phyloP scores from a whole-genome alignment of 257 asterid genomes.

The Solanum neorickii region DNA sequence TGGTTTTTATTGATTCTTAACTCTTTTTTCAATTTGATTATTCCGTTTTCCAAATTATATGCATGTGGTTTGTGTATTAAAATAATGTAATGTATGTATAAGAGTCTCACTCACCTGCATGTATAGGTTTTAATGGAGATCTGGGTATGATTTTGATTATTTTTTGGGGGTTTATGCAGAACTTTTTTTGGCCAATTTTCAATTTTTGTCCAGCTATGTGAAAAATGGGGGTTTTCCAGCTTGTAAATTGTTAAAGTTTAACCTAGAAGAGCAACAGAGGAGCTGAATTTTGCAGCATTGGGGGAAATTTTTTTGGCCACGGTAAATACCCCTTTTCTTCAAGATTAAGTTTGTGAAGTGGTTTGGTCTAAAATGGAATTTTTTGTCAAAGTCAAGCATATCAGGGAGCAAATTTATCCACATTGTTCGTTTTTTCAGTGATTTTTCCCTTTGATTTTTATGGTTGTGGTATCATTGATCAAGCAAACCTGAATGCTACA shows the following conservation, averaged over 20 bases:
- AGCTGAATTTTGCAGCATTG: background rate
- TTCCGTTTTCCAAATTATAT: background rate
- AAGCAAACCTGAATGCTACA: background rate
- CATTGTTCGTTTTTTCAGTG: background rate
- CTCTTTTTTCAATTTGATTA: background rate
- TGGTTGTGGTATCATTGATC: background rate
- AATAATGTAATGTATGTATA: background rate
- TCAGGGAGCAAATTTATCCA: background rate
- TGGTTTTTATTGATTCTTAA: background rate
- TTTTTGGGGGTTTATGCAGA: background rate
- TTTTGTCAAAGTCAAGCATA: background rate
- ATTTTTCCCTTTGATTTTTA: background rate
- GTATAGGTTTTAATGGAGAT: background rate
- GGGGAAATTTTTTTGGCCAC: background rate
- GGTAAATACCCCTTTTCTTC: background rate
- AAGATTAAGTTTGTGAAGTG: background rate
- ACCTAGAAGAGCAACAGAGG: background rate
- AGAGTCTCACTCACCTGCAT: background rate
- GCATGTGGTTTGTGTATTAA: conserved; percentile 1
- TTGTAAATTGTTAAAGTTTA: background rate
- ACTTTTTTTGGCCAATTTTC: background rate
- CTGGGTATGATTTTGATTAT: background rate
- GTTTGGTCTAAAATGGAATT: background rate
- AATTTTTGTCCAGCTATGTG: background rate
- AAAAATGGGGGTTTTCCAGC: background rate